phyloP scores from a whole-genome alignment of 2,329 filamentous ascomycete species.

The Zelopaecilomyces penicillatus region DNA sequence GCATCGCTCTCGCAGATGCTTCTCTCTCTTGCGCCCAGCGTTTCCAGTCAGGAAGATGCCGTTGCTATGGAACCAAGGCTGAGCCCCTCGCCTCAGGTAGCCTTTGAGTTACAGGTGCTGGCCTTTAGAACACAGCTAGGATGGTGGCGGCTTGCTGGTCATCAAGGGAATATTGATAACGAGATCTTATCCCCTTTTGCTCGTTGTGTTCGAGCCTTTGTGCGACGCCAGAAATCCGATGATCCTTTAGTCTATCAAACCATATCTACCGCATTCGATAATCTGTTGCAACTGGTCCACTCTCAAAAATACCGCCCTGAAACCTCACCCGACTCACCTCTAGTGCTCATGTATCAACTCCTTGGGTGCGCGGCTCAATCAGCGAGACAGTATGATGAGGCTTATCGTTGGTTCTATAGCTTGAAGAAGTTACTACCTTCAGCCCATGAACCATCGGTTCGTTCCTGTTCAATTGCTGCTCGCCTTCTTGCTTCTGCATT shows the following conservation, averaged over 20 bases:
- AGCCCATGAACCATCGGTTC: conserved; percentile 37
- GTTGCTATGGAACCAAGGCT: conserved; percentile 44
- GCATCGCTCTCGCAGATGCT: conserved; percentile 58
- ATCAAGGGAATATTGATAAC: conserved; percentile 51
- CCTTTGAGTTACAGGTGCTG: conserved; percentile 55
- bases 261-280: conserved; percentile 22
- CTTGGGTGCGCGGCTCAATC: conserved; percentile 42
- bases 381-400: conserved; percentile 38
- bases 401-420: conserved; percentile 46
- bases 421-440: conserved; percentile 31
- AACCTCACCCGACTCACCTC: conserved; percentile 32
- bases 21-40: conserved; percentile 57
- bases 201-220: conserved; percentile 54
- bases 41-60: conserved; percentile 55
- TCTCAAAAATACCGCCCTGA: conserved; percentile 25
- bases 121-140: conserved; percentile 53
- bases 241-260: conserved; percentile 30
- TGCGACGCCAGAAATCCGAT: conserved; percentile 39
- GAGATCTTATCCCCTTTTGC: conserved; percentile 59
- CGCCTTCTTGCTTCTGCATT: conserved; percentile 47
- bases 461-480: conserved; percentile 44
- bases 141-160: conserved; percentile 57
- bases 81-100: conserved; percentile 46
- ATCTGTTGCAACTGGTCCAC: conserved; percentile 24
- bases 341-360: conserved; percentile 42